phyloP scores from a whole-genome alignment of 2,329 filamentous ascomycete genomes.

The Talaromyces sp. region DNA sequence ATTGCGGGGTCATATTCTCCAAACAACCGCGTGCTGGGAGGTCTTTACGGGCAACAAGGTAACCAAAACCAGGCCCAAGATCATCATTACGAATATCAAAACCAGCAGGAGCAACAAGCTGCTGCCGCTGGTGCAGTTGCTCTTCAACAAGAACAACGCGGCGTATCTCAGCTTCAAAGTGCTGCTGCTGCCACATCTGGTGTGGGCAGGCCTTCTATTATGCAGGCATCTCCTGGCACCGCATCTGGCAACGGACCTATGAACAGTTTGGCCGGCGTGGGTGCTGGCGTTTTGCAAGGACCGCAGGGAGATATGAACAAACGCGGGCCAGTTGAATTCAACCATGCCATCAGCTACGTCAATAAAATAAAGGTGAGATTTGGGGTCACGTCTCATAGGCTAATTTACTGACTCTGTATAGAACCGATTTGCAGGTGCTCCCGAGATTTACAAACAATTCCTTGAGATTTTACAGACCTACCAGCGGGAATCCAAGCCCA shows the following conservation, averaged over 20 bases:
- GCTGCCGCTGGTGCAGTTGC: conserved; percentile 37
- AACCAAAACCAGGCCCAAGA: conserved; percentile 36
- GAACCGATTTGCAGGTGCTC: conserved; percentile 95
- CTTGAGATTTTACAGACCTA: conserved; percentile 97
- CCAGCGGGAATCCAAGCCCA: conserved; percentile 94
- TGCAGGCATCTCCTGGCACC: conserved; percentile 43
- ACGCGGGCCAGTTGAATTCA: conserved; percentile 93
- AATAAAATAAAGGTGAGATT: conserved; percentile 93
- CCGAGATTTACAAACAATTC: conserved; percentile 99
- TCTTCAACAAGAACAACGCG: conserved; percentile 59
- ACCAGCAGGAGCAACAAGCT: conserved; percentile 41
- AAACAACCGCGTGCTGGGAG: conserved; percentile 31
- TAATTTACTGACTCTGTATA: conserved; percentile 31
- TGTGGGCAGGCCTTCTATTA: conserved; percentile 41
- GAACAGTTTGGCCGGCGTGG: conserved; percentile 57
- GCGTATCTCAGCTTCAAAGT: conserved; percentile 61
- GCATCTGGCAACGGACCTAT: conserved; percentile 47
- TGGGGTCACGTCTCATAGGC: background rate
- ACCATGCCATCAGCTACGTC: conserved; percentile 98
- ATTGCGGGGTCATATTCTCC: conserved; percentile 36
- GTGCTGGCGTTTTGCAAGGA: conserved; percentile 52
- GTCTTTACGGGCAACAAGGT: conserved; percentile 32
- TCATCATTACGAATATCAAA: conserved; percentile 38
- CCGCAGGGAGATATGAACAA: conserved; percentile 63
- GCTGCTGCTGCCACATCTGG: conserved; percentile 47